Evolutionary conservation across 345 rosid species (phyloP).

Genomic region (Bruguiera sexangula): DNA sequence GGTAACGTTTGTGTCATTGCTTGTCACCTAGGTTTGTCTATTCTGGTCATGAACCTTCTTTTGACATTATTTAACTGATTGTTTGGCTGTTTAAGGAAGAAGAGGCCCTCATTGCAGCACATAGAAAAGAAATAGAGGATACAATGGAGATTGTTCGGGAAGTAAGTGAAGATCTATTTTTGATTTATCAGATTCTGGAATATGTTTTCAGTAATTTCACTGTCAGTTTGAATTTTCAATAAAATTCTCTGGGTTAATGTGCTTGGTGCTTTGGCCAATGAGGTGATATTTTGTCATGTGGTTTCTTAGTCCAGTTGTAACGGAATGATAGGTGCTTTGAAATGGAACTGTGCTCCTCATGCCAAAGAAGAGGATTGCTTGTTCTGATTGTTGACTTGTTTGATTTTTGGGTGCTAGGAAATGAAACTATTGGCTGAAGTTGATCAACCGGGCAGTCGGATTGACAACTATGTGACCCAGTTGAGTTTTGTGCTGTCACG

Average conservation of each 20-base stretch:
- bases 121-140: conserved; percentile 97
- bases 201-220: too few relatives aligned
- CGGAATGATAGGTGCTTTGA: too few relatives aligned
- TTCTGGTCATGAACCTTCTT: background rate
- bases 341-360: too few relatives aligned
- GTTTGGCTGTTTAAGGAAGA: conserved; percentile 62
- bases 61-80: background rate
- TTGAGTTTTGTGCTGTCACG: conserved; percentile 90
- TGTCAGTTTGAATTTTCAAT: too few relatives aligned
- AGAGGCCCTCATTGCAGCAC: conserved; percentile 93
- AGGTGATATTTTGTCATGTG: too few relatives aligned
- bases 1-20: conserved; percentile 13
- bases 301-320: too few relatives aligned
- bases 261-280: too few relatives aligned
- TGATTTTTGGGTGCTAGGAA: conserved; percentile 47
- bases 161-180: conserved; percentile 40
- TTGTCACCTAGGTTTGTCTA: background rate
- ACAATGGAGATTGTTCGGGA: conserved; percentile 99
- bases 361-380: too few relatives aligned
- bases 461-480: conserved; percentile 86
- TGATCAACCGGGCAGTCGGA: conserved; percentile 93
- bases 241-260: too few relatives aligned
- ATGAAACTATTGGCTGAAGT: conserved; percentile 93
- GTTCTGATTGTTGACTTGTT: background rate
- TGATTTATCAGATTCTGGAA: background rate